Conservation (phyloP, 495 filamentous ascomycete species). For the Aspergillus asperescens region DNA sequence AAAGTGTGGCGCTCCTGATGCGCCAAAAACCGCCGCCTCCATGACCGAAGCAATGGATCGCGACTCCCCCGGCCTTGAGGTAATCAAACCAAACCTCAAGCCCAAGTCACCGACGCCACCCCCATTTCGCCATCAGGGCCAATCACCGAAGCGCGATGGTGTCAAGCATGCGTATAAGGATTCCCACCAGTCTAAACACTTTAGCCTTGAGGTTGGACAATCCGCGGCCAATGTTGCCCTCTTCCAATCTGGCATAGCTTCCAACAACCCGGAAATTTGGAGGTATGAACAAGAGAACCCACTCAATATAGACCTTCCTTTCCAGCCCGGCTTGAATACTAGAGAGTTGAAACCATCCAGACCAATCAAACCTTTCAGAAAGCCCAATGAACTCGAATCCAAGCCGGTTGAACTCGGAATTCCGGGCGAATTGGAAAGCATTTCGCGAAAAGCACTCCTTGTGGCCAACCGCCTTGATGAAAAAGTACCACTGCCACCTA, state of each 20-base stretch:
- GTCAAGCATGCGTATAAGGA: constrained; percentile 5
- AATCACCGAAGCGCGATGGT: background rate
- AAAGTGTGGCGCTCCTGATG: constrained; percentile 30
- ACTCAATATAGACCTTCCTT: background rate
- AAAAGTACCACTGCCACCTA: background rate
- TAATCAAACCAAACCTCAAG: constrained; percentile 21
- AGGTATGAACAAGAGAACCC: background rate
- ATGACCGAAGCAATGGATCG: constrained; percentile 44
- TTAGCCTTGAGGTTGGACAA: constrained; percentile 15
- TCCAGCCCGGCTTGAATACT: background rate
- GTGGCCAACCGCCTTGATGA: background rate
- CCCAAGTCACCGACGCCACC: constrained; percentile 21
- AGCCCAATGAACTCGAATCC: background rate
- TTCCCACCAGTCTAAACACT: constrained; percentile 11
- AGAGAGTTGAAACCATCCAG: background rate
- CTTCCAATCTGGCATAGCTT: constrained; percentile 18
- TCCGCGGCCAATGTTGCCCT: constrained; percentile 36
- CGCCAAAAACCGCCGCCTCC: constrained; percentile 30
- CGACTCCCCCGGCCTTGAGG: constrained; percentile 34
- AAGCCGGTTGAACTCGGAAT: background rate
- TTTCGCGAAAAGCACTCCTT: background rate
- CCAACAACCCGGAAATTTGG: background rate
- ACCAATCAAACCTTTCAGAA: background rate
- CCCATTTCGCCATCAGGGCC: constrained; percentile 22
- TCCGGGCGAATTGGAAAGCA: background rate